A percentile compares a stretch with the other conserved stretches of the same genome.
Conservation (phyloP, 2,329 filamentous ascomycete genomes). For the Metarhizium album region DNA sequence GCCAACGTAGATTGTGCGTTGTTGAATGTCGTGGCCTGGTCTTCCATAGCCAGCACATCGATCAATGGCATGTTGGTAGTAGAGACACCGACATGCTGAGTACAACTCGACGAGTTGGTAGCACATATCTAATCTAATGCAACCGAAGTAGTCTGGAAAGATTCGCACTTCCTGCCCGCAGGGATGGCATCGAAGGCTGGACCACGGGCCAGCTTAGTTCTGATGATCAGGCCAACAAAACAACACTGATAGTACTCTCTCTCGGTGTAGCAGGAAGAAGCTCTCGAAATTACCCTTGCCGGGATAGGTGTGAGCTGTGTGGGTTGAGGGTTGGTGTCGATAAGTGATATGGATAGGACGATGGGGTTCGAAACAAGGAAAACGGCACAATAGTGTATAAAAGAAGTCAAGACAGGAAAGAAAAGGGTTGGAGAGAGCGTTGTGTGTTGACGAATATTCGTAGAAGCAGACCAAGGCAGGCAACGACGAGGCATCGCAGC, state of each 20-base stretch:
- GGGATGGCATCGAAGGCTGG: neutral
- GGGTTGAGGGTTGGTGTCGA: neutral
- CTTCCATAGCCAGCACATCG: constrained; percentile 68
- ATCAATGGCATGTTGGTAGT: constrained; percentile 80
- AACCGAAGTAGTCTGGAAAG: neutral
- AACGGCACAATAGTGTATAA: constrained; percentile 8
- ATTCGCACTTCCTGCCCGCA: neutral
- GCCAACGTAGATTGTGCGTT: constrained; percentile 71
- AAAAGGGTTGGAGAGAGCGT: constrained; percentile 10
- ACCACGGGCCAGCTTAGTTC: neutral
- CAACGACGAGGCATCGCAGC: constrained; percentile 37
- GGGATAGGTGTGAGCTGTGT: neutral
- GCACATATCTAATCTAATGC: constrained; percentile 52
- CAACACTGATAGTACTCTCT: neutral
- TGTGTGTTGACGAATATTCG: constrained; percentile 11
- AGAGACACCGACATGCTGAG: constrained; percentile 76
- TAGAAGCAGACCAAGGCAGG: constrained; percentile 17
- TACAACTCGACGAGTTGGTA: constrained; percentile 80
- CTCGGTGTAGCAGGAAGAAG: neutral
- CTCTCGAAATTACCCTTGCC: neutral
- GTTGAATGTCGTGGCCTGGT: constrained; percentile 59
- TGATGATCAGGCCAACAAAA: constrained; percentile 1
- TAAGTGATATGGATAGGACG: neutral
- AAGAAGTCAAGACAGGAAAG: constrained; percentile 5
- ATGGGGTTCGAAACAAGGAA: neutral